These are phyloP conservation scores for Fomes fomentarius DNA, from an alignment of 1,284 basidiomycete genomes.

Conservation along the genomic window DNA sequence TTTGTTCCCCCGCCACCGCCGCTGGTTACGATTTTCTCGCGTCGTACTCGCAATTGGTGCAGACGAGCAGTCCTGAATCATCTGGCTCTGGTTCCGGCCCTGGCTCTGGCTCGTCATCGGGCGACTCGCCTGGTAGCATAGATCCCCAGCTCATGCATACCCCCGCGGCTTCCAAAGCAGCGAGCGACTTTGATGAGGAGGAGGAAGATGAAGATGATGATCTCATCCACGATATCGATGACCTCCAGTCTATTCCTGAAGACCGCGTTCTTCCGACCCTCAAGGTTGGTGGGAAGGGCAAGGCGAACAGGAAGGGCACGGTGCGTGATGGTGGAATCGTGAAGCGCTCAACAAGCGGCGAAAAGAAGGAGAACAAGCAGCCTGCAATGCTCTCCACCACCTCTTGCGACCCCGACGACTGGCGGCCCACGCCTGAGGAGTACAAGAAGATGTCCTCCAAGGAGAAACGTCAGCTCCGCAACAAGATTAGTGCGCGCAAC, in stretches of 20 bases:
- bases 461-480: constrained; percentile 94
- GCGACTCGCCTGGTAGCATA: constrained; percentile 44
- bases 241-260: constrained; percentile 23
- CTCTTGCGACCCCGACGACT: constrained; percentile 65
- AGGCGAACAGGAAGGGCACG: constrained; percentile 63
- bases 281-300: constrained; percentile 64
- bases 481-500: constrained; percentile 96
- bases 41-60: constrained; percentile 27
- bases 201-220: constrained; percentile 29
- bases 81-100: constrained; percentile 21
- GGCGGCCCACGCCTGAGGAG: constrained; percentile 88
- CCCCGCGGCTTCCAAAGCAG: constrained; percentile 41
- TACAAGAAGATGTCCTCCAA: constrained; percentile 96
- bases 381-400: constrained; percentile 44
- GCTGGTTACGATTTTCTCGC: constrained; percentile 45
- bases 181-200: constrained; percentile 37
- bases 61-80: constrained; percentile 32
- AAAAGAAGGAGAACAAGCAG: constrained; percentile 41
- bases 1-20: constrained; percentile 32
- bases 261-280: constrained; percentile 39
- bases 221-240: constrained; percentile 21
- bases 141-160: constrained; percentile 57
- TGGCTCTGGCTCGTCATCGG: constrained; percentile 25
- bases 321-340: constrained; percentile 73
- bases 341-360: constrained; percentile 51